Evolutionary conservation across 2,329 filamentous ascomycete species (phyloP), one percentile per base, ranked within the genome.

Genomic region (Aspergillus brasiliensis): DNA sequence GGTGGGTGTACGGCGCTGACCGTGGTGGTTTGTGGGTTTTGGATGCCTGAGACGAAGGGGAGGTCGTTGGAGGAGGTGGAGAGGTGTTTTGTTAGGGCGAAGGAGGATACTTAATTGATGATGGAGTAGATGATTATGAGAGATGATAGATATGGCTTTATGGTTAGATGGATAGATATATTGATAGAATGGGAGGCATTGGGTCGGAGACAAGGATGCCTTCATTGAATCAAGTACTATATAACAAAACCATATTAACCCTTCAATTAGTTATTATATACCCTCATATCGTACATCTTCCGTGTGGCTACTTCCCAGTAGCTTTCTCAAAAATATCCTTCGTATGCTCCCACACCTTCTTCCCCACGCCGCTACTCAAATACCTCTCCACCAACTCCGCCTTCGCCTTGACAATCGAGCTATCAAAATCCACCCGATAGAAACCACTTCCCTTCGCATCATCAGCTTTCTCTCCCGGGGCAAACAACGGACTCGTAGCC

Each of bases 21-120:
- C 0, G 73, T 34, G 5, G 31, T 34, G 6, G 73, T 81, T 0
- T 75, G 76, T 21, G 68, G 73, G 1, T 53, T 76, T 0, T 82
- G 73, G 48, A 84, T 84, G 82, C 80, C 78, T 0, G 82, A 84
- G 31, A 34, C 31, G 31, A 34, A 34, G 31, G 31, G 31, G 11
- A 4, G 31, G 31, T 34, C 31, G 31, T 34, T 34, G 31, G 31
- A 34, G 31, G 31, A 34, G 11, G 31, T 34, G 11, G 31, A 34
- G 31, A 34, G 31, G 31, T 34, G 31, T 13, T 34, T 34, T 6
- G 31, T 34, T 13, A 34, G 31, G 5, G 31, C 11, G 11, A 34
- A 34, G 31, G 31, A 34, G 11, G 11, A 34, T 34, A 10, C 28
- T 4, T 31, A 31, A 10, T 31, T 3, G 28, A 3, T 31, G 28